Evolutionary conservation across 495 filamentous ascomycete species (phyloP).

Genomic region (Gamarada debralockiae): DNA sequence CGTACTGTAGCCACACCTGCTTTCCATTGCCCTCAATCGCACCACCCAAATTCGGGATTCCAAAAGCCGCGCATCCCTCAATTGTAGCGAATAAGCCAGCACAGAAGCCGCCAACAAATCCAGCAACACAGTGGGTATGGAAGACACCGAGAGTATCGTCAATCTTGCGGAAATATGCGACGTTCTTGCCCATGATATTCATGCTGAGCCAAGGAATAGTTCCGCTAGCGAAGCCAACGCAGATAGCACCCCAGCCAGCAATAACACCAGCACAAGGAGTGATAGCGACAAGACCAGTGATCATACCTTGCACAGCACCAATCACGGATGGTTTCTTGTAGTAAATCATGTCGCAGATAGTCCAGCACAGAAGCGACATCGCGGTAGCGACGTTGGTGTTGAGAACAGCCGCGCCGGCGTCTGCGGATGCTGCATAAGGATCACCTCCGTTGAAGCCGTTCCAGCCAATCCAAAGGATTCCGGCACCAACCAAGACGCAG

Average conservation of each 20-base stretch:
- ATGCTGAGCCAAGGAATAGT: conserved; percentile 51
- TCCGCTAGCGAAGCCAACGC: conserved; percentile 46
- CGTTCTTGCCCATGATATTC: conserved; percentile 47
- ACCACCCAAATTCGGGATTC: conserved; percentile 44
- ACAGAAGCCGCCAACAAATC: conserved; percentile 47
- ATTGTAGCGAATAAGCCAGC: conserved; percentile 50
- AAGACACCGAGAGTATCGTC: conserved; percentile 50
- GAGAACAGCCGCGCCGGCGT: conserved; percentile 52
- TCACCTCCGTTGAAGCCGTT: conserved; percentile 59
- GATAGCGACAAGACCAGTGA: conserved; percentile 52
- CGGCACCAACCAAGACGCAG: conserved; percentile 46
- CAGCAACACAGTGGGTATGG: conserved; percentile 53
- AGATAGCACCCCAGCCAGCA: conserved; percentile 52
- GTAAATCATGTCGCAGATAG: conserved; percentile 41
- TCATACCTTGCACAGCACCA: conserved; percentile 51
- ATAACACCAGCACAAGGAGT: conserved; percentile 54
- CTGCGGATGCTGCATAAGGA: conserved; percentile 50
- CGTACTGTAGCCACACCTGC: conserved; percentile 45
- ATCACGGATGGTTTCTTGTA: conserved; percentile 49
- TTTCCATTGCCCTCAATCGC: conserved; percentile 51
- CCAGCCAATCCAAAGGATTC: conserved; percentile 55
- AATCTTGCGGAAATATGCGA: conserved; percentile 40
- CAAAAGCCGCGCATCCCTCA: conserved; percentile 46
- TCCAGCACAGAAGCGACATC: conserved; percentile 48
- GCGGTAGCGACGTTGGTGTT: conserved; percentile 54